A percentile compares a stretch with the other conserved stretches of the same genome.
Conservation (phyloP, 78 protist species). For the Pelomyxa schiedti region DNA sequence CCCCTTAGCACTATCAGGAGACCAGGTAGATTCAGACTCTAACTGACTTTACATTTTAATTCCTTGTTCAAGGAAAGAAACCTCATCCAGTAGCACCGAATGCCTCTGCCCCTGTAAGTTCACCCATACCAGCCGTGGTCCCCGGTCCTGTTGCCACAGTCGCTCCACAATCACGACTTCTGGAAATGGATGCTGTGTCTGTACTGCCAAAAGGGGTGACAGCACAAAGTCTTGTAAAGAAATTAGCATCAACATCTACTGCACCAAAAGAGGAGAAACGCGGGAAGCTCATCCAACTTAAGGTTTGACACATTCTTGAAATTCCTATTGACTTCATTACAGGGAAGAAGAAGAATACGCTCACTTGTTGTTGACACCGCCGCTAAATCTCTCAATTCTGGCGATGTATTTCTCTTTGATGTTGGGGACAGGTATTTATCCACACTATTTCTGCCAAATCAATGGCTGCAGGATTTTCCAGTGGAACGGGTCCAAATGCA, state of each 20-base stretch:
- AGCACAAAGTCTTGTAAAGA: neutral
- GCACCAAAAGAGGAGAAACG: neutral
- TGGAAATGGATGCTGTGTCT: neutral
- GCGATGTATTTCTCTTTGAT: slow-evolving; percentile 3
- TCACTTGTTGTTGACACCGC: neutral
- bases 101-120: no score
- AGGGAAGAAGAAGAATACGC: neutral
- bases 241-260: neutral
- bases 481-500: slow-evolving; percentile 14
- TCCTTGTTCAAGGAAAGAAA: no score
- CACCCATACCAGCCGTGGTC: no score
- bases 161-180: neutral
- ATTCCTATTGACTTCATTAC: no score
- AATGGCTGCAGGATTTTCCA: no score
- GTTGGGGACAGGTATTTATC: slow-evolving; percentile 2
- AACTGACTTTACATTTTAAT: no score
- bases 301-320: no score
- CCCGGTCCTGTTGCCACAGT: no score
- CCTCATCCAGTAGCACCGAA: no score
- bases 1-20: no score
- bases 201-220: neutral
- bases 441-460: no score
- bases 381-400: neutral
- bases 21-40: no score
- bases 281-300: neutral